Conservation (phyloP, 306 rosid species). For the Prunus salicina region DNA sequence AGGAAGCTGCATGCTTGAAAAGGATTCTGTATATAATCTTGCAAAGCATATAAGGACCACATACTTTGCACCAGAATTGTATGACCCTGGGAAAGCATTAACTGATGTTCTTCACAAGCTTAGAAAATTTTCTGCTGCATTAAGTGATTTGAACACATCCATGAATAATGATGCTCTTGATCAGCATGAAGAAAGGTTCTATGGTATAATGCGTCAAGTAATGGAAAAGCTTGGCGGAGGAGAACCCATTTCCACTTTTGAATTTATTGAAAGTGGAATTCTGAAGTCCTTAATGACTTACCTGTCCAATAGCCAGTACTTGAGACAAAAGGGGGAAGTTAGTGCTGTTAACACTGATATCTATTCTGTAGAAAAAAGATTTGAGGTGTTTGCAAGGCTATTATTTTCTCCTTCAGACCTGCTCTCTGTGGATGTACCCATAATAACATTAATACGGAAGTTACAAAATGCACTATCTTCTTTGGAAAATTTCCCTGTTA, state of each 20-base stretch:
- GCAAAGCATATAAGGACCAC: conserved; percentile 62
- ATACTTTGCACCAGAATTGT: conserved; percentile 64
- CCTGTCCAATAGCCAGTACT: conserved; percentile 62
- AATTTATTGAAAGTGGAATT: conserved; percentile 90
- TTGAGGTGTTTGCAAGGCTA: conserved; percentile 71
- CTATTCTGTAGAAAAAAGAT: conserved; percentile 60
- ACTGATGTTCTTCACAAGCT: conserved; percentile 87
- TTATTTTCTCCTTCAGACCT: conserved; percentile 48
- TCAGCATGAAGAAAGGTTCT: conserved; percentile 53
- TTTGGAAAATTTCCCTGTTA: conserved; percentile 80
- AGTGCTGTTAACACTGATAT: conserved; percentile 31
- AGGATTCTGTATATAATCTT: conserved; percentile 69
- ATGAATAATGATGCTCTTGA: conserved; percentile 35
- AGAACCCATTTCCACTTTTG: conserved; percentile 94
- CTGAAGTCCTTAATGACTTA: conserved; percentile 68
- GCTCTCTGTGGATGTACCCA: conserved; percentile 44
- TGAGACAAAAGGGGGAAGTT: conserved; percentile 35
- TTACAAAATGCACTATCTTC: conserved; percentile 75
- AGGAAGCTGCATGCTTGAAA: conserved; percentile 74
- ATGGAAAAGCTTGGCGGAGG: conserved; percentile 67
- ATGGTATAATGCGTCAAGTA: conserved; percentile 51
- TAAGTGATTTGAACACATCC: conserved; percentile 49
- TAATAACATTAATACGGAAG: conserved; percentile 54
- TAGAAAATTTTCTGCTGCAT: conserved; percentile 44
- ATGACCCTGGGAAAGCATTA: conserved; percentile 58